Conservation (phyloP, 2,329 filamentous ascomycete genomes). For the Pseudogymnoascus sp. region DNA sequence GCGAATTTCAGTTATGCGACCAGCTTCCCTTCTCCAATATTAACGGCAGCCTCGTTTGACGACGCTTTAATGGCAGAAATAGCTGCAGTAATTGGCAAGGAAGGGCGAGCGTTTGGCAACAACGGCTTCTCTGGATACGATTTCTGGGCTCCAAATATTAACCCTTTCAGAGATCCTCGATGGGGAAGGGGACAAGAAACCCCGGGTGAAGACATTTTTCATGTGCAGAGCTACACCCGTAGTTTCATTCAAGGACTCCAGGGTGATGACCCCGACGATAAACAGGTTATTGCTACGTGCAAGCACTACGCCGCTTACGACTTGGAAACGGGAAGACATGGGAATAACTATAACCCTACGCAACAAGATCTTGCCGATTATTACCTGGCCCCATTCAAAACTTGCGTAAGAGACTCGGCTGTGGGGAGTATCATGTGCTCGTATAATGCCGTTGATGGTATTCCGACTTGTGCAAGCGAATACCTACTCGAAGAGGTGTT, state of each 20-base stretch:
- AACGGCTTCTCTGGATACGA: constrained; percentile 46
- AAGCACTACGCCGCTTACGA: constrained; percentile 55
- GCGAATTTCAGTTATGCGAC: constrained; percentile 50
- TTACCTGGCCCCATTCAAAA: constrained; percentile 58
- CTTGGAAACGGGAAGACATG: constrained; percentile 30
- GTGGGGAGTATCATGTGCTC: constrained; percentile 55
- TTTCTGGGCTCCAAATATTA: constrained; percentile 62
- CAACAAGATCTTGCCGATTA: constrained; percentile 60
- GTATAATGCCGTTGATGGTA: constrained; percentile 58
- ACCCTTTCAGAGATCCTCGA: constrained; percentile 54
- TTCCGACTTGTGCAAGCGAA: constrained; percentile 54
- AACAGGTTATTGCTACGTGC: constrained; percentile 46
- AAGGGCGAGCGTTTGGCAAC: constrained; percentile 60
- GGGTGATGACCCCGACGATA: constrained; percentile 35
- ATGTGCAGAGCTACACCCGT: constrained; percentile 43
- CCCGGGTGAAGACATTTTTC: constrained; percentile 48
- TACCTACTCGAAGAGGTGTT: constrained; percentile 57
- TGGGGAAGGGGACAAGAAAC: constrained; percentile 57
- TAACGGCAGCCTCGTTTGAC: constrained; percentile 56
- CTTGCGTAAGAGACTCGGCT: constrained; percentile 46
- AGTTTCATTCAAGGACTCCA: constrained; percentile 48
- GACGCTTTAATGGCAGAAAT: constrained; percentile 52
- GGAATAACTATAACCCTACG: constrained; percentile 49
- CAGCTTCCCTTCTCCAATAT: constrained; percentile 57
- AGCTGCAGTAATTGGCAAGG: constrained; percentile 47